Evolutionary conservation across 371 early-diverging fungal genomes (phyloP).

Genomic region (Mucor irregularis): DNA sequence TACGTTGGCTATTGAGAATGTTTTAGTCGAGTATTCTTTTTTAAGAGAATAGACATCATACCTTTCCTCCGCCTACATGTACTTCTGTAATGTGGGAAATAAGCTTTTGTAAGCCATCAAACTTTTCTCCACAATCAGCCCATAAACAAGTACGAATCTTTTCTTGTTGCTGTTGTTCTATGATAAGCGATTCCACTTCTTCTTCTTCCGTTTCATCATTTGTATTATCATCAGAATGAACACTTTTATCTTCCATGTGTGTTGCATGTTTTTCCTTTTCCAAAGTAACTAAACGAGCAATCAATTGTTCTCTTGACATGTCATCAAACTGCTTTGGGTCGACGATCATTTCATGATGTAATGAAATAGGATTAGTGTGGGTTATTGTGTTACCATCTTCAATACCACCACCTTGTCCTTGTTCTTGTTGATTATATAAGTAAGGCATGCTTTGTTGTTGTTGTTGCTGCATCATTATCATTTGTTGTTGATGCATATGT

Average conservation of each 20-base stretch:
- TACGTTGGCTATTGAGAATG: slow-evolving; percentile 57
- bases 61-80: slow-evolving; percentile 29
- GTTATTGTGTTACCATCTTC: background rate
- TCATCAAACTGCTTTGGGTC: slow-evolving; percentile 11
- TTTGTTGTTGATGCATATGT: background rate
- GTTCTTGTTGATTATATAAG: too few species aligned
- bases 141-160: slow-evolving; percentile 12
- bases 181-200: slow-evolving; percentile 11
- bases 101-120: slow-evolving; percentile 16
- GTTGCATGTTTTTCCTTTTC: slow-evolving; percentile 21
- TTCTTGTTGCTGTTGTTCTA: background rate
- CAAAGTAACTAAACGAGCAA: slow-evolving; percentile 17
- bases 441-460: background rate
- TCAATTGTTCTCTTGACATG: slow-evolving; percentile 24
- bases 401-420: too few species aligned
- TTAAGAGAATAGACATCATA: background rate
- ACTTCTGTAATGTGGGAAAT: slow-evolving; percentile 21
- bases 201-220: slow-evolving; percentile 26
- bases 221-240: background rate
- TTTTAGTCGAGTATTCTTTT: background rate
- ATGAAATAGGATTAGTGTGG: too few species aligned
- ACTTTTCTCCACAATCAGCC: slow-evolving; percentile 17
- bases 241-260: background rate
- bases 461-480: background rate
- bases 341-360: too few species aligned